Evolutionary conservation across 306 rosid genomes (phyloP), one percentile per base, ranked within the genome.

Genomic region (Biancaea sappan): DNA sequence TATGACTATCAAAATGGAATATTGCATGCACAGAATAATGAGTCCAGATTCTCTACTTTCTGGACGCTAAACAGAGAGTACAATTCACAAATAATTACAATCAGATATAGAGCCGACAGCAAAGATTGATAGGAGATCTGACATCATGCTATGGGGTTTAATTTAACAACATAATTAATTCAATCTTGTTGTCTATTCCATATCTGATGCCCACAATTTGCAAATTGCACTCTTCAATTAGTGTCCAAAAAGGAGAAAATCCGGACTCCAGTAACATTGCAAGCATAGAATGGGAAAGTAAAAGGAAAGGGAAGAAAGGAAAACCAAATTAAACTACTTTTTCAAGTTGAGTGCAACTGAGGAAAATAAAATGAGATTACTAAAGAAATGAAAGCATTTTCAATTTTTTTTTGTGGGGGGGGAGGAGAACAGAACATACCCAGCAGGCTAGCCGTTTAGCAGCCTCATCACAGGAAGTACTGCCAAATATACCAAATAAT

Each of bases 391-490:
- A 40, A 35, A 48, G 76, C 38, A 54, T n/a, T n/a, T n/a, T n/a
- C n/a, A n/a, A n/a, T n/a, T n/a, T n/a, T n/a, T n/a, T 25, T 72
- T 15, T 46, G n/a, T 34, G 26, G 21, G 69, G 9, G 21, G 52
- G 73, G 65, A 73, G 11, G 24, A 60, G 74, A 69, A 72, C 22
- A 53, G 28, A 40, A 77, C 83, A 71, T 84, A 91, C 98, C 97
- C 97, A 93, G 84, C 98, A 93, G 31, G 98, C 97, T 21, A 93
- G 85, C 80, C 89, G 89, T 83, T 88, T 88, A 13, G 97, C 98
- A 2, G 97, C 92, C 40, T 88, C 89, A 15, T 93, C 93, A 40
- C 97, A 93, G 68, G 85, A 88, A 74, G 91, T 79, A 82, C 88
- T 84, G 18, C 98, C 89, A 29, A 93, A 86, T 79, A 93, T 83